A percentile compares a stretch with the other conserved stretches of the same genome.
These are phyloP conservation scores for Cordyceps cicadae DNA, from an alignment of 2,329 filamentous ascomycete species.

Conservation along the genomic window DNA sequence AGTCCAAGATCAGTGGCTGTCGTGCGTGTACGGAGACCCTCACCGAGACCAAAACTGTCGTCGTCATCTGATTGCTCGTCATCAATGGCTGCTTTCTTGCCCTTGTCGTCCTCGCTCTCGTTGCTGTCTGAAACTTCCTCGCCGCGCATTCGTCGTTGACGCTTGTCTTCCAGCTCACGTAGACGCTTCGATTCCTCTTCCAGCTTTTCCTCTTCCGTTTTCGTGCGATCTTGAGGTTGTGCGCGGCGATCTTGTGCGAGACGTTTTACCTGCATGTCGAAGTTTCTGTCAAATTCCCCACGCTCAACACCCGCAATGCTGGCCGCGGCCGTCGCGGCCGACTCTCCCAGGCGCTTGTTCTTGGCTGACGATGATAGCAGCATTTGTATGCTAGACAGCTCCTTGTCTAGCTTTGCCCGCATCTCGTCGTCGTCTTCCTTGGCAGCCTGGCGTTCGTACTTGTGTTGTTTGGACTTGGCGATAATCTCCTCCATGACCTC, in stretches of 20 bases:
- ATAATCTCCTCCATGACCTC: constrained; percentile 98
- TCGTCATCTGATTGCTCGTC: constrained; percentile 38
- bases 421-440: constrained; percentile 93
- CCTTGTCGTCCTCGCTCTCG: constrained; percentile 37
- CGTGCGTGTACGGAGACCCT: constrained; percentile 47
- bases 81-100: constrained; percentile 30
- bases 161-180: constrained; percentile 73
- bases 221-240: constrained; percentile 76
- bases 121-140: constrained; percentile 63
- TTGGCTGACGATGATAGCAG: constrained; percentile 49
- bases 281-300: constrained; percentile 70
- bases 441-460: constrained; percentile 83
- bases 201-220: constrained; percentile 80
- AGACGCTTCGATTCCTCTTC: constrained; percentile 69
- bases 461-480: constrained; percentile 91
- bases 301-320: constrained; percentile 50
- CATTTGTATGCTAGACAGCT: constrained; percentile 65
- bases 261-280: constrained; percentile 75
- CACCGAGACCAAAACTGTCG: constrained; percentile 53
- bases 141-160: constrained; percentile 79
- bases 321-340: constrained; percentile 18
- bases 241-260: constrained; percentile 79
- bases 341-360: constrained; percentile 26
- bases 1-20: constrained; percentile 60
- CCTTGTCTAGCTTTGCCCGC: constrained; percentile 74